A percentile compares a stretch with the other conserved stretches of the same genome.
phyloP scores from a whole-genome alignment of 495 filamentous ascomycete genomes.

The Daldinia vernicosa region DNA sequence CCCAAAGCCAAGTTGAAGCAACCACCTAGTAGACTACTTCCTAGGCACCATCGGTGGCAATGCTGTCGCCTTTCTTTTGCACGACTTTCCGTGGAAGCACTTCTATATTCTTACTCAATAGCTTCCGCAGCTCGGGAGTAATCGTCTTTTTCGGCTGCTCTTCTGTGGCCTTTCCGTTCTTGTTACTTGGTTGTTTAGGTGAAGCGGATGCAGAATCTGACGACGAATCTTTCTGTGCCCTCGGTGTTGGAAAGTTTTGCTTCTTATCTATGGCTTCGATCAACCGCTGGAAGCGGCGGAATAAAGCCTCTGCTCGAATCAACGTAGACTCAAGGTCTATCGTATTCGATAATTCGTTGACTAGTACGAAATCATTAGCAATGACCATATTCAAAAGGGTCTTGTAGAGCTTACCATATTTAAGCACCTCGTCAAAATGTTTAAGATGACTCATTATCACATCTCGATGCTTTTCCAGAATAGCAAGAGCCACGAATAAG shows the following conservation, averaged over 20 bases:
- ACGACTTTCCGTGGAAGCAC: conserved; percentile 62
- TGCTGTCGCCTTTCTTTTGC: conserved; percentile 34
- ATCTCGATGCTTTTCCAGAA: conserved; percentile 92
- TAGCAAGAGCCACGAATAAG: conserved; percentile 90
- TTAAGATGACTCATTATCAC: conserved; percentile 95
- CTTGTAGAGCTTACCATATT: conserved; percentile 75
- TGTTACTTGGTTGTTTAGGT: conserved; percentile 12
- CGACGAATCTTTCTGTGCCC: conserved; percentile 46
- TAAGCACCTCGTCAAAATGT: conserved; percentile 96
- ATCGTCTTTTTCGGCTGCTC: conserved; percentile 69
- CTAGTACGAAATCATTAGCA: conserved; percentile 52
- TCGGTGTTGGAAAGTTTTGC: conserved; percentile 75
- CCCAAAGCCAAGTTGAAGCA: background rate
- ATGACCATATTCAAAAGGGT: conserved; percentile 4
- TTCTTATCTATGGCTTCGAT: conserved; percentile 91
- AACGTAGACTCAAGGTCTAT: conserved; percentile 89
- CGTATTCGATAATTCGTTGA: conserved; percentile 92
- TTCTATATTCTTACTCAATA: conserved; percentile 78
- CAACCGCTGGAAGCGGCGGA: conserved; percentile 83
- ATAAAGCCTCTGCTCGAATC: conserved; percentile 86
- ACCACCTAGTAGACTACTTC: conserved; percentile 27
- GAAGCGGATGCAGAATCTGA: conserved; percentile 24
- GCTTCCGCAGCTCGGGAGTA: conserved; percentile 77
- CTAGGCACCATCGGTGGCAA: conserved; percentile 35
- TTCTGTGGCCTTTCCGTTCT: conserved; percentile 46